These are phyloP conservation scores for Mentha longifolia DNA, from an alignment of 257 asterid genomes.

Conservation along the genomic window DNA sequence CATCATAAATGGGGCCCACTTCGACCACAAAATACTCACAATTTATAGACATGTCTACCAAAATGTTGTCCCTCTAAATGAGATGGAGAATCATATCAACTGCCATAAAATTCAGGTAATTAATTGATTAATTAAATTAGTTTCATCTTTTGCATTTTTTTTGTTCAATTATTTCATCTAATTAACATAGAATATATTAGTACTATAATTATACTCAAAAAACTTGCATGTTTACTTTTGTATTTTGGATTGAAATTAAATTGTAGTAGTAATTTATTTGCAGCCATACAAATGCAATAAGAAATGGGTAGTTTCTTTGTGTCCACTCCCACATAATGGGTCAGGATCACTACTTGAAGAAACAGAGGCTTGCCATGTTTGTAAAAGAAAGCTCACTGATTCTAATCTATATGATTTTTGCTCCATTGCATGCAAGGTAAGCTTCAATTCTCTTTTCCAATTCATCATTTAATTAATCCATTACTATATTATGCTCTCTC, in stretches of 20 bases:
- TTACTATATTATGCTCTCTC: too few species aligned
- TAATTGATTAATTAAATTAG: too few species aligned
- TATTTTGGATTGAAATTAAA: too few species aligned
- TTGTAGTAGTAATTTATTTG: neutral
- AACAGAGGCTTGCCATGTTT: constrained; percentile 44
- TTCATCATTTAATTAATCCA: neutral
- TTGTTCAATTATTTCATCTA: too few species aligned
- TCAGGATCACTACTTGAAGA: constrained; percentile 49
- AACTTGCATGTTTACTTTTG: too few species aligned
- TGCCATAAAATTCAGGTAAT: constrained; percentile 46
- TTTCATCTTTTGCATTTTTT: too few species aligned
- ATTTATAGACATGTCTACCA: constrained; percentile 56
- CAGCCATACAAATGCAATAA: constrained; percentile 51
- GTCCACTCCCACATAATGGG: constrained; percentile 51
- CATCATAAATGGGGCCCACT: constrained; percentile 28
- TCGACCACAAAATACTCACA: constrained; percentile 36
- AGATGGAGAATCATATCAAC: constrained; percentile 39
- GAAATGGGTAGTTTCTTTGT: constrained; percentile 48
- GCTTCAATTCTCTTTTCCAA: neutral
- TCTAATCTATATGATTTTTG: constrained; percentile 40
- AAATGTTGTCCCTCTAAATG: constrained; percentile 45
- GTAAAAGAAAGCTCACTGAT: constrained; percentile 47
- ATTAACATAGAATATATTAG: too few species aligned
- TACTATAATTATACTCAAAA: too few species aligned
- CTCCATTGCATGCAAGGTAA: constrained; percentile 56